Conservation (phyloP, 768 basidiomycete species). For the Heimioporus sp. region DNA sequence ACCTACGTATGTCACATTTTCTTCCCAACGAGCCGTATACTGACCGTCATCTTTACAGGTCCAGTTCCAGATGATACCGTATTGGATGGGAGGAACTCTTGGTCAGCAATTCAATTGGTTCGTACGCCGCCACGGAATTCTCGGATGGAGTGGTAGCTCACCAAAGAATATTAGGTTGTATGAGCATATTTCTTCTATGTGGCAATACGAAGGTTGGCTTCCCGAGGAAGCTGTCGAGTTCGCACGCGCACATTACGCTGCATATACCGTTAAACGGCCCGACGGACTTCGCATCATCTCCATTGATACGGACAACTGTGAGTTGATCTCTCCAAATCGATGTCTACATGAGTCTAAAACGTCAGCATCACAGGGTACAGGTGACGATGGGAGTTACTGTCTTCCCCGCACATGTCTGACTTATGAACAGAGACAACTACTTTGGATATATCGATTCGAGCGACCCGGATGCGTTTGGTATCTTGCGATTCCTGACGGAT, state of each 20-base stretch:
- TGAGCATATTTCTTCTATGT: conserved; percentile 43
- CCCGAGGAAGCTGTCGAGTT: conserved; percentile 31
- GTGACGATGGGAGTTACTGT: background rate
- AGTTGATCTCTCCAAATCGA: conserved; percentile 7
- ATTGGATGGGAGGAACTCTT: conserved; percentile 32
- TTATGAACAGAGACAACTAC: conserved; percentile 34
- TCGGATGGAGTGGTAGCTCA: background rate
- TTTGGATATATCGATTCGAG: conserved; percentile 47
- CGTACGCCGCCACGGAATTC: background rate
- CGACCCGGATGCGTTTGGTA: conserved; percentile 42
- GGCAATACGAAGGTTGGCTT: conserved; percentile 46
- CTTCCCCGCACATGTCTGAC: background rate
- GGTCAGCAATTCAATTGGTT: conserved; percentile 42
- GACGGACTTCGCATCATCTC: conserved; percentile 49
- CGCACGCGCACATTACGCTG: conserved; percentile 45
- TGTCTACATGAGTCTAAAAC: conserved; percentile 21
- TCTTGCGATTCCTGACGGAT: conserved; percentile 46
- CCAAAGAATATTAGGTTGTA: conserved; percentile 38
- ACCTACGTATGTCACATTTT: conserved; percentile 44
- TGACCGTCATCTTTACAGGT: background rate
- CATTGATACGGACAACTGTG: conserved; percentile 48
- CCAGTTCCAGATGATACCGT: conserved; percentile 36
- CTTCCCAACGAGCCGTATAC: background rate
- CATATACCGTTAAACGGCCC: conserved; percentile 40
- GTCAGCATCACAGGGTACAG: background rate